Evolutionary conservation across 441 rosid genomes (phyloP).

Genomic region (Breynia disticha): DNA sequence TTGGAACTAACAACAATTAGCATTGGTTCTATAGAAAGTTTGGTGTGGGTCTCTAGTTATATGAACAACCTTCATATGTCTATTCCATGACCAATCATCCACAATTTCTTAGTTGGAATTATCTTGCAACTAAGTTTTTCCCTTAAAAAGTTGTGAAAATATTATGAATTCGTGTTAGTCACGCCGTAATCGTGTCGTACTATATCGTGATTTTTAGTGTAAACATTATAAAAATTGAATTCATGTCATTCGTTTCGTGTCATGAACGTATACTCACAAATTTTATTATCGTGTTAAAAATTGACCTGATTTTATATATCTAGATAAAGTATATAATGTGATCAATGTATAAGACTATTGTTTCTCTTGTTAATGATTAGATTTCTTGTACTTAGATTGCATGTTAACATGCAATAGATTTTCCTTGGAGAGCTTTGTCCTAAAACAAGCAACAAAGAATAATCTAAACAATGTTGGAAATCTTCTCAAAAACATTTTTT

Average conservation of each 20-base stretch:
- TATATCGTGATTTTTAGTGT: no score
- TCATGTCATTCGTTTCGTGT: no score
- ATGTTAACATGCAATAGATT: neutral
- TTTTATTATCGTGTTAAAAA: no score
- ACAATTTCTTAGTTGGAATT: conserved; percentile 1
- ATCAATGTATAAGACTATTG: neutral
- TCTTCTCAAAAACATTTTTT: no score
- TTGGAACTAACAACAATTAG: conserved; percentile 32
- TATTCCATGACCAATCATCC: conserved; percentile 4
- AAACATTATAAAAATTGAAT: no score
- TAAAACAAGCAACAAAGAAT: no score
- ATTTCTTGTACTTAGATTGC: neutral
- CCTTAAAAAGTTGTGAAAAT: no score
- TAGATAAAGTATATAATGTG: neutral
- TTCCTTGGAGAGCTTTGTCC: neutral
- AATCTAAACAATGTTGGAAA: no score
- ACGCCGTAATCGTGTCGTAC: no score
- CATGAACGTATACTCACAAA: no score
- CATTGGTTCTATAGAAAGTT: conserved; percentile 12
- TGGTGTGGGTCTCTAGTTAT: neutral
- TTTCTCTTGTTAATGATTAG: neutral
- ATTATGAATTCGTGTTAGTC: no score
- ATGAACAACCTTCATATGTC: neutral
- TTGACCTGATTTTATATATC: no score
- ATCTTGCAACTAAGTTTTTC: neutral